Evolutionary conservation across 352 stramenopile species (phyloP), one percentile per base, ranked within the genome.

Genomic region (Thraustochytrium striatum): DNA sequence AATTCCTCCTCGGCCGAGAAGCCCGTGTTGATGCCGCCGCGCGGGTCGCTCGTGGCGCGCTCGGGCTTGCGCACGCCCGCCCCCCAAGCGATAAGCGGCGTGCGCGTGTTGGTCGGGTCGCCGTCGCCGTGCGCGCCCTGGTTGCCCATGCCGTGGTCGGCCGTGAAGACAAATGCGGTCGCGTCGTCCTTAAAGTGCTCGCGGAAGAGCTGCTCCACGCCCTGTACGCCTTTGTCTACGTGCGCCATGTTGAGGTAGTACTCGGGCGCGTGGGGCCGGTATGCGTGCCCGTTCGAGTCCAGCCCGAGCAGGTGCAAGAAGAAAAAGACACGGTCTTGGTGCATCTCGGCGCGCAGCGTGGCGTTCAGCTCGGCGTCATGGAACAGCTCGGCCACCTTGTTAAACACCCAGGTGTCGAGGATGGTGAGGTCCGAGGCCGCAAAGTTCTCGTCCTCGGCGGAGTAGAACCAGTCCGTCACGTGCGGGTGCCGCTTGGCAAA

Each of bases 291-390:
- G 83, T 94, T 94, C 33, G 88, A 91, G 79, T 94, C 89, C 68
- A 93, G 92, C 58, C 89, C 89, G 30, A 94, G 85, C 62, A 91
- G 90, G 55, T 93, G 89, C 55, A 87, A 91, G 75, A 94, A 94
- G 38, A 93, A 84, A 30, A 94, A 61, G 8, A 92, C 83, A 39
- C 87, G 82, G 25, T 85, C 72, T 0, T 44, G 52, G 41, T 85
- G 83, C 0, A 94, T 57, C 39, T 87, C 47, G 11, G 69, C 65
- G 25, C 82, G 57, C 35, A 91, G 58, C 61, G 83, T 82, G 0
- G 79, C 75, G 0, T 83, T 81, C 2, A 19, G 39, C 2, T 55
- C 16, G 19, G 86, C 85, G 16, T 78, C 72, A 1, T 79, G 47
- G 19, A 94, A 72, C 25, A 94, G 65, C 28, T 83, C 80, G 33